phyloP scores from a whole-genome alignment of 2,329 filamentous ascomycete genomes.

The Diaporthe citrichinensis region DNA sequence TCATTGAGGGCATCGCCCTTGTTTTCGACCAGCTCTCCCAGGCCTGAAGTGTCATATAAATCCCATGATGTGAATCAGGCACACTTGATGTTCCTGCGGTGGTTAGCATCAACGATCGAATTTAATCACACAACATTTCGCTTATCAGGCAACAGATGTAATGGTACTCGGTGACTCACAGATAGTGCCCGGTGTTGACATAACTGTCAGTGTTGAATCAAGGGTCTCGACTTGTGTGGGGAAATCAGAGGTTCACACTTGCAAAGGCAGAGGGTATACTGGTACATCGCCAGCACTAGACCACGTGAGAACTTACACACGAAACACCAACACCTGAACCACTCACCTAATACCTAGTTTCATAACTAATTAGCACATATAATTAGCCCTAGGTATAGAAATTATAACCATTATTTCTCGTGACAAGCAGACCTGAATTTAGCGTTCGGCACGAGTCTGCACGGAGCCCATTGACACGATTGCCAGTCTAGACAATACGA shows the following conservation, averaged over 20 bases:
- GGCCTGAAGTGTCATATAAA: no score
- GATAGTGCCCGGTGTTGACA: neutral
- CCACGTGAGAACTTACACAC: no score
- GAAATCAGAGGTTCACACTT: no score
- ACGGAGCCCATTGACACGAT: neutral
- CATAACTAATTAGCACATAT: no score
- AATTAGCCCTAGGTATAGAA: no score
- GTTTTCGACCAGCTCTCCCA: no score
- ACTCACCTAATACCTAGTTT: no score
- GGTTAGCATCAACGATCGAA: neutral
- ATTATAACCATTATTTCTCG: neutral
- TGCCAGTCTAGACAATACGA: neutral
- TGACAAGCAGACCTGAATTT: neutral
- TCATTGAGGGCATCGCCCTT: neutral
- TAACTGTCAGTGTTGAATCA: neutral
- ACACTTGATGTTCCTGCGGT: neutral
- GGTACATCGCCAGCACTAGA: no score
- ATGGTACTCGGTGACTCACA: neutral
- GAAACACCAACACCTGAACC: no score
- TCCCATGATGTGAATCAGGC: neutral
- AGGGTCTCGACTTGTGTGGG: neutral
- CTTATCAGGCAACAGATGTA: neutral
- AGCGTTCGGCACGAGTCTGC: neutral
- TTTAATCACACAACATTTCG: neutral
- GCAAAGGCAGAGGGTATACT: no score